These are phyloP conservation scores for Aspergillus wentii DNA, from an alignment of 495 filamentous ascomycete genomes.

Conservation along the genomic window DNA sequence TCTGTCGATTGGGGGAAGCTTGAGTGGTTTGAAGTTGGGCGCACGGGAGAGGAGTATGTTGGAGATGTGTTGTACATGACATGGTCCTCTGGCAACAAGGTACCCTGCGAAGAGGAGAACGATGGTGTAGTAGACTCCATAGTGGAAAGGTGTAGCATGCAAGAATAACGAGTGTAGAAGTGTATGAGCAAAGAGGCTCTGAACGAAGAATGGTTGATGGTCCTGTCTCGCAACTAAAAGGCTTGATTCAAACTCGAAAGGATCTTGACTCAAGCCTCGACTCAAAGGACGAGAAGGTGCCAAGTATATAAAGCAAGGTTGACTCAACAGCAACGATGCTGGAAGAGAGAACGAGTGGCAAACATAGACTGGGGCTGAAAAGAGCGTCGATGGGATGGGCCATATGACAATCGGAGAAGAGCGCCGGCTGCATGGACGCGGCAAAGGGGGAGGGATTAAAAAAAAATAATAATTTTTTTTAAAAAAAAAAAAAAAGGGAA, in stretches of 20 bases:
- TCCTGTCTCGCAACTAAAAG: no score
- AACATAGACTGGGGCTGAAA: conserved; percentile 31
- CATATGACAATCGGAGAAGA: conserved; percentile 27
- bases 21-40: conserved; percentile 8
- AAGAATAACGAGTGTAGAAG: no score
- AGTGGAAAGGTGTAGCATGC: no score
- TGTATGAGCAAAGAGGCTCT: no score
- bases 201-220: no score
- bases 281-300: no score
- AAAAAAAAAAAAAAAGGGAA: conserved; percentile 11
- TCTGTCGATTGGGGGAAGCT: conserved; percentile 8
- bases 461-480: background rate
- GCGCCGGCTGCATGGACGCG: conserved; percentile 19
- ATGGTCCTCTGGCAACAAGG: no score
- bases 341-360: conserved; percentile 13
- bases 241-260: no score
- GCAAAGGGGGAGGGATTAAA: conserved; percentile 5
- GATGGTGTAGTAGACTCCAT: no score
- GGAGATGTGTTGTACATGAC: conserved; percentile 8
- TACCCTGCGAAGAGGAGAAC: no score
- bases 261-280: no score
- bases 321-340: conserved; percentile 21
- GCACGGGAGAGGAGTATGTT: conserved; percentile 5
- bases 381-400: conserved; percentile 10
- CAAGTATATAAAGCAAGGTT: conserved; percentile 21